Evolutionary conservation across 352 stramenopile genomes (phyloP), one percentile per base, ranked within the genome.

Genomic region (Phytophthora ohioensis): DNA sequence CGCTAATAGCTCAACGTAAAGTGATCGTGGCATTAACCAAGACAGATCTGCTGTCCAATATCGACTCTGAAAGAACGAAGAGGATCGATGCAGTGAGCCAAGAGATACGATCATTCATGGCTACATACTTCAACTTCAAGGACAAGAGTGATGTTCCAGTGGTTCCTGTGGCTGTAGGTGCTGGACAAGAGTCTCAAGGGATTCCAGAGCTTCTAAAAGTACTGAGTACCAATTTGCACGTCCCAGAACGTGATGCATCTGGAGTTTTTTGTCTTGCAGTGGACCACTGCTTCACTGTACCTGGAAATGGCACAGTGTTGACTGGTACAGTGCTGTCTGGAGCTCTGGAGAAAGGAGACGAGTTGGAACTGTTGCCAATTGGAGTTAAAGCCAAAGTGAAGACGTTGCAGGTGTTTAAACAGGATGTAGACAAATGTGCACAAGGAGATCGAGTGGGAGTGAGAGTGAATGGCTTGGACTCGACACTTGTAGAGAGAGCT

Each of bases 271-370:
- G 94, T 65, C 97, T 98, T 65, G 86, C 91, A 38, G 94, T 99
- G 60, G 98, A 99, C 80, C 98, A 99, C 75, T 99, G 97, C 76
- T 99, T 99, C 73, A 81, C 90, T 27, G 94, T 99, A 47, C 96
- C 97, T 48, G 98, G 98, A 10, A 97, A 99, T 70, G 98, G 98
- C 27, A 99, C 98, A 13, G 96, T 99, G 31, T 73, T 99, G 47
- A 99, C 98, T 17, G 98, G 98, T 43, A 95, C 86, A 0, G 92
- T 98, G 54, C 73, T 99, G 10, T 88, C 79, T 2, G 98, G 98
- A 41, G 78, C 67, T 17, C 54, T 98, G 2, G 46, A 64, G 4
- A 91, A 98, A 1, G 97, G 97, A 71, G 88, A 99, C 48, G 88
- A 92, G 15, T 80, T 99, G 21, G 96, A 99, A 65, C 87, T 99